These are phyloP conservation scores for Roridomyces roridus DNA, from an alignment of 768 basidiomycete species.

Conservation along the genomic window DNA sequence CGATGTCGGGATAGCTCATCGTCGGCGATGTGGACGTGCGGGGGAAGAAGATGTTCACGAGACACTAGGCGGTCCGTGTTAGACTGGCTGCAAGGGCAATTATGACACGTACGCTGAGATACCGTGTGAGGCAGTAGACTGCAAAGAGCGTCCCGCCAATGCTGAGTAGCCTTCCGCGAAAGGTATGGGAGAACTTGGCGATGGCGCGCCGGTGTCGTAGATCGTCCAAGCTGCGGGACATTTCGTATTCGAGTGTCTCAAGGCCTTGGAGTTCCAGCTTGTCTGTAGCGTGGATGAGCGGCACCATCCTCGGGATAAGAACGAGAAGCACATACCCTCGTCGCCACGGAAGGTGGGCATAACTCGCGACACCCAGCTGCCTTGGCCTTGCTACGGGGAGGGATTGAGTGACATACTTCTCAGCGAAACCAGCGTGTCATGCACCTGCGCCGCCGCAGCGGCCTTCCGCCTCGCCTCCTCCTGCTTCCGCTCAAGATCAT, in stretches of 20 bases:
- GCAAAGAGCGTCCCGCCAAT: slow-evolving; percentile 62
- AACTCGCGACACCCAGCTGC: slow-evolving; percentile 57
- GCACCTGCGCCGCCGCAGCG: slow-evolving; percentile 27
- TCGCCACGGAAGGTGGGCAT: slow-evolving; percentile 56
- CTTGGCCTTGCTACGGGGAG: slow-evolving; percentile 23
- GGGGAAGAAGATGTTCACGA: slow-evolving; percentile 56
- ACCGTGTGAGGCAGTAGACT: slow-evolving; percentile 68
- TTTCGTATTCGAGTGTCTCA: slow-evolving; percentile 71
- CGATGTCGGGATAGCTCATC: slow-evolving; percentile 37
- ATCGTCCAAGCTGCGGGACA: slow-evolving; percentile 60
- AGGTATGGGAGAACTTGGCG: slow-evolving; percentile 56
- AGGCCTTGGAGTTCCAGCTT: slow-evolving; percentile 68
- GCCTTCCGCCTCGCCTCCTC: slow-evolving; percentile 34
- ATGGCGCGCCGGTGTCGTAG: slow-evolving; percentile 56
- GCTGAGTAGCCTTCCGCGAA: slow-evolving; percentile 58
- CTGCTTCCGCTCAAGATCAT: slow-evolving; percentile 54
- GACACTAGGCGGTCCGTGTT: slow-evolving; percentile 45
- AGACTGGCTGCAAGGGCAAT: no score
- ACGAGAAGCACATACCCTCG: slow-evolving; percentile 37
- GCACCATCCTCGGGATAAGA: neutral
- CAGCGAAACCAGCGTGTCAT: neutral
- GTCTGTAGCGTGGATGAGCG: slow-evolving; percentile 34
- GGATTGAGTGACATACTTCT: neutral
- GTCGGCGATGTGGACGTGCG: slow-evolving; percentile 46
- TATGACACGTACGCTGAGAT: slow-evolving; percentile 67